Base-by-base conservation (phyloP, 2,329 filamentous ascomycete genomes). In the Aschersonia sp. region DNA sequence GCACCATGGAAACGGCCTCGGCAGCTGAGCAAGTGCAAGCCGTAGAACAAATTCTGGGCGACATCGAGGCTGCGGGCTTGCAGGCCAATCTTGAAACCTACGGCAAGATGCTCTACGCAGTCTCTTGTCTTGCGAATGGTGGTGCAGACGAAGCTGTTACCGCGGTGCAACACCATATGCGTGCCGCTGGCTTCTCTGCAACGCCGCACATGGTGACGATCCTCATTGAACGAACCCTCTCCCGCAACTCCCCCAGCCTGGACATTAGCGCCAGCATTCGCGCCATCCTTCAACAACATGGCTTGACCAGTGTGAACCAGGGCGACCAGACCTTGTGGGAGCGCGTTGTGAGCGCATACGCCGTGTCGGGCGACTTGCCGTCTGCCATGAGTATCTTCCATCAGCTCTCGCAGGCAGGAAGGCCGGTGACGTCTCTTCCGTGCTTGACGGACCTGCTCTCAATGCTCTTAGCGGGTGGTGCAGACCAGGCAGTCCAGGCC, bases 141-240 rank as follows among this genome's bases (percentile, higher is more conserved):
- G 65, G 61, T 40, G 64, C 68, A 30, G 66, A 66, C 42, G 60
- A 64, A 2, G 76, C 78, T 48, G 73, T 85, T 10, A 71, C 74
- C 43, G 71, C 71, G 2, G 71, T 91, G 5, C 70, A 88, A 43
- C 63, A 68, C 1, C 76, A 83, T 60, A 84, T 92, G 73, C 65
- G 66, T 46, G 54, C 57, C 5, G 65, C 69, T 30, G 72, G 73
- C 28, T 57, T 82, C 43, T 59, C 71, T 45, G 71, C 78, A 2
- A 76, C 75, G 4, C 63, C 77, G 1, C 75, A 87, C 55, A 84
- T 88, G 57, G 85, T 85, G 66, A 89, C 85, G 30, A 84, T 82
- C 56, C 73, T 92, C 28, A 68, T 85, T 44, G 75, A 82, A 44
- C 72, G 84, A 58, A 82, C 82, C 59, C 83, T 89, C 58, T 57